phyloP scores from a whole-genome alignment of 352 stramenopile species.

The Pythium brachiatum region DNA sequence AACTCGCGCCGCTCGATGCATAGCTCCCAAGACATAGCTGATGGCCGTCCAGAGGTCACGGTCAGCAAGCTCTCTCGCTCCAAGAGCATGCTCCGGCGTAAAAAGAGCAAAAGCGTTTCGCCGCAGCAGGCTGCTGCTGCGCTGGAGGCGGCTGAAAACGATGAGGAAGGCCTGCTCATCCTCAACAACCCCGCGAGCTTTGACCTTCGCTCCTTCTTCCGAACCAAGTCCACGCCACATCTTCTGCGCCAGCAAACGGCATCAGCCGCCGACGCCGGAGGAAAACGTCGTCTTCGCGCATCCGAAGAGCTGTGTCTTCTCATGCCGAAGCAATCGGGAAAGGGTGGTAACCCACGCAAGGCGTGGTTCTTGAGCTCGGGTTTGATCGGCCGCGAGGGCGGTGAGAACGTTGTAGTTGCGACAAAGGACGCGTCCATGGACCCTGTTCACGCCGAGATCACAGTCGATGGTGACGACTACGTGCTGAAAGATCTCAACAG shows the following conservation, averaged over 20 bases:
- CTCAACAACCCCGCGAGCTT: conserved; percentile 34
- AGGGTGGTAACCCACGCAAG: conserved; percentile 32
- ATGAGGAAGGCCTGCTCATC: conserved; percentile 26
- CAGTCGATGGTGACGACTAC: conserved; percentile 61
- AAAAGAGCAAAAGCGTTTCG: conserved; percentile 19
- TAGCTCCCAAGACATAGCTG: conserved; percentile 19
- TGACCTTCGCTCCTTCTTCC: conserved; percentile 32
- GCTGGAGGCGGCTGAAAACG: background rate
- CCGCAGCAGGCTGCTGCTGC: background rate
- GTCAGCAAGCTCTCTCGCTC: conserved; percentile 9
- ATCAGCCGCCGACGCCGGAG: conserved; percentile 1
- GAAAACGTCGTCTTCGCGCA: conserved; percentile 33
- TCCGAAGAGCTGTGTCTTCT: conserved; percentile 64
- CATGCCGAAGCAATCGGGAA: conserved; percentile 29
- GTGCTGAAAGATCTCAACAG: conserved; percentile 51
- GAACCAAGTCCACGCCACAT: conserved; percentile 10
- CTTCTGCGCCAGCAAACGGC: conserved; percentile 12
- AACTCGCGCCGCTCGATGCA: conserved; percentile 11
- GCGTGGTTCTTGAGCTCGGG: conserved; percentile 62
- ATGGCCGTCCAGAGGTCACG: conserved; percentile 24
- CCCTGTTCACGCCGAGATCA: conserved; percentile 57
- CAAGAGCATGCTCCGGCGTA: conserved; percentile 18
- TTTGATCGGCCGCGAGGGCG: conserved; percentile 55
- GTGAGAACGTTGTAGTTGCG: conserved; percentile 41
- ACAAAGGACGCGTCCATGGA: conserved; percentile 69